phyloP scores from a whole-genome alignment of 495 filamentous ascomycete genomes.

The Penicillium egyptiacum region DNA sequence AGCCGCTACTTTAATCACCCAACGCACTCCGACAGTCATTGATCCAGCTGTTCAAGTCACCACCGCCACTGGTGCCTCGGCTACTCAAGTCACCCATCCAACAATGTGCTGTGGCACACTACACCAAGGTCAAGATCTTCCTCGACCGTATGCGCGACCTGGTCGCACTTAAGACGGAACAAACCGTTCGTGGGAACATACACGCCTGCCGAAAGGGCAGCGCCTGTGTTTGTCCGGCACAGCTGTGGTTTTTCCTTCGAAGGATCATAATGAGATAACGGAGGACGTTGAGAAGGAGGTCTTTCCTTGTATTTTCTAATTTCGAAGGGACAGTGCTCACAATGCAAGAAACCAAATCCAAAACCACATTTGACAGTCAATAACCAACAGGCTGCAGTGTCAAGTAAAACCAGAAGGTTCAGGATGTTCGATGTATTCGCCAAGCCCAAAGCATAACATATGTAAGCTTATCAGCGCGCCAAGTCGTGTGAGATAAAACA shows the following conservation, averaged over 20 bases:
- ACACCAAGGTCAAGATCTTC: no score
- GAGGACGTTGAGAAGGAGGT: not conserved
- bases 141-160: no score
- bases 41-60: not conserved
- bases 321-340: no score
- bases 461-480: not conserved
- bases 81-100: not conserved
- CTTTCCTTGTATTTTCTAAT: no score
- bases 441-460: not conserved
- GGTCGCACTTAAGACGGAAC: no score
- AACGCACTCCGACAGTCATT: not conserved
- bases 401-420: not conserved
- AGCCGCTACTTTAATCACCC: no score
- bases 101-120: no score
- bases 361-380: conserved; percentile 1
- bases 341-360: not conserved
- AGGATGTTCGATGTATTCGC: not conserved
- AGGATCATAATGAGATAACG: not conserved
- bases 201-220: no score
- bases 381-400: conserved; percentile 4
- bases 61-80: not conserved
- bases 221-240: not conserved
- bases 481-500: not conserved
- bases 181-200: no score
- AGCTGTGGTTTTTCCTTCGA: not conserved